Base-by-base conservation (phyloP, 352 stramenopile species). In the Phytophthora pseudosyringae region DNA sequence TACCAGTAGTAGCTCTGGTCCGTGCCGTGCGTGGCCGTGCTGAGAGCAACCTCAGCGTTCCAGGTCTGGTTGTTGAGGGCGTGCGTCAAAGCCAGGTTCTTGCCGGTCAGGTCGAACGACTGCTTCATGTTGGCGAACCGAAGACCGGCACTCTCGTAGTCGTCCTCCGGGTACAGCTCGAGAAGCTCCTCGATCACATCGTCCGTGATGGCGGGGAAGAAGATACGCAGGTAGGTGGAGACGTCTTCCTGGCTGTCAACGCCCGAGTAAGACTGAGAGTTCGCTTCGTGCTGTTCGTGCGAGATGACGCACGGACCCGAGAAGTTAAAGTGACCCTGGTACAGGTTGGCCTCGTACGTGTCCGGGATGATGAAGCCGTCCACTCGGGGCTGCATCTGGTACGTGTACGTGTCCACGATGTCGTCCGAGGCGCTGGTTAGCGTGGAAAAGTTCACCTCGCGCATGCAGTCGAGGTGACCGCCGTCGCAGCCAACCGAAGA, bases 1-100 rank as follows among this genome's bases (percentile, higher is more conserved):
- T 70, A 70, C 33, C 48, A 70, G 54, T 70, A 70, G 47, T 70
- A 70, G 18, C 12, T 65, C 26, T 70, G 62, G 47, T 70, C 62
- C 1, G 32, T 46, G 11, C 54, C 62, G 36, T 70, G 62, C 18
- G 33, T 65, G 11, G 54, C 62, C 4, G 31, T 1, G 35, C 54
- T 49, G 2, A 70, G 36, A 4, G 54, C 47, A 3, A 70, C 56
- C 28, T 60, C 47, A n/a, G 62, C 62, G 40, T 70, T 70, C 62
- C 62, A 70, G 1, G 62, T 70, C 48, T 59, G 21, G 33, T 70
- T 70, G 29, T 65, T 64, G 21, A 70, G 47, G 2, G 62, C 54
- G 48, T 70, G 25, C 2, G 54, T 60, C 2, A 70, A 9, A 0
- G 54, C 62, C 11, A 65, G 11, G 32, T 70, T 46, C 56, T 70